Evolutionary conservation across 2,329 filamentous ascomycete genomes (phyloP), one percentile per base, ranked within the genome.

Genomic region (Cladophialophora chaetospira): DNA sequence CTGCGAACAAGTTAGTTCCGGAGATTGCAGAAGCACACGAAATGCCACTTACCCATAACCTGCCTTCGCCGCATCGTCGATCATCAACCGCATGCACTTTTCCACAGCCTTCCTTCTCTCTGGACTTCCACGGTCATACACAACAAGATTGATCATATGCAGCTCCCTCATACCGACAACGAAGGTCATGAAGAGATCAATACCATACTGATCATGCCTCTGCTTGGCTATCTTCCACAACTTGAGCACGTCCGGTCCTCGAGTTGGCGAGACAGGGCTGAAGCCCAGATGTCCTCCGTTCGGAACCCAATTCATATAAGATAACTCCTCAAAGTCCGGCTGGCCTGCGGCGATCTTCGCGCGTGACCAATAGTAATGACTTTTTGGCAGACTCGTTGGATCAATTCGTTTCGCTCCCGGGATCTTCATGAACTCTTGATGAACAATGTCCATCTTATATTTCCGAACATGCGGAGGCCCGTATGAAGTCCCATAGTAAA

Each of bases 51-150:
- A n/a, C n/a, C n/a, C 75, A 65, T 72, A 77, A 2, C 77, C 77
- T 25, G 71, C 61, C 10, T 67, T 66, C 1, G 75, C 75, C 15
- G 68, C 67, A 29, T 74, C 73, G n/a, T 69, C 66, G 40, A 72
- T 70, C 65, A 71, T 68, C n/a, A 66, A 66, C 11, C 66, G 64
- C 40, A 71, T 68, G 4, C 66, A 67, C 13, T 21, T 42, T 17
- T 51, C 35, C 43, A 60, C 63, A 29, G 67, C 65, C 19, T 66
- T 68, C 11, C 58, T 62, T n/a, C 54, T 60, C 40, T 65, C 65
- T 9, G 40, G 40, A 52, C 67, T 64, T 9, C 59, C 52, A 4
- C 65, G 65, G 57, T 72, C 66, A 50, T 67, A 72, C 15, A 72
- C 67, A 44, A 71, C 67, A 54, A 70, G 68, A 28, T 68, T 65